phyloP scores from a whole-genome alignment of 768 basidiomycete genomes.

The Omphalotus guepiniiformis region DNA sequence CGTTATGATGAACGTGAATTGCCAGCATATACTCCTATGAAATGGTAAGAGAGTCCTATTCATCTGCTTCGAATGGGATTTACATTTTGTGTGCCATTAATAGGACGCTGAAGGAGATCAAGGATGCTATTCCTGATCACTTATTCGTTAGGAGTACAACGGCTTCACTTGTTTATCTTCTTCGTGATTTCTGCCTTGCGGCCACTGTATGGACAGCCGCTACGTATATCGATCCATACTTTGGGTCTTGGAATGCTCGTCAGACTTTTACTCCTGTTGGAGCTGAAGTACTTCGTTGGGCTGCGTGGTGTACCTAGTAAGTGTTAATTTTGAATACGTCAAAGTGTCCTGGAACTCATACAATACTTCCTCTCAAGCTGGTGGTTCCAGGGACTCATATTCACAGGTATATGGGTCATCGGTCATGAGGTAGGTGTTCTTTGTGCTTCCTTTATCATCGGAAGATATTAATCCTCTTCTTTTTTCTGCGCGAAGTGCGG shows the following conservation, averaged over 20 bases:
- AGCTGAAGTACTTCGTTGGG: slow-evolving; percentile 35
- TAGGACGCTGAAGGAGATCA: slow-evolving; percentile 47
- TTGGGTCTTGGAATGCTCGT: slow-evolving; percentile 18
- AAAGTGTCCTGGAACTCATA: neutral
- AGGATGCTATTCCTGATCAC: slow-evolving; percentile 42
- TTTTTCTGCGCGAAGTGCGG: slow-evolving; percentile 39
- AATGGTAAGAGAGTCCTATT: slow-evolving; percentile 34
- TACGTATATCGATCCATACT: slow-evolving; percentile 38
- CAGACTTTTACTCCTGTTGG: slow-evolving; percentile 28
- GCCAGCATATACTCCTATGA: slow-evolving; percentile 42
- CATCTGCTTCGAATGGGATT: neutral
- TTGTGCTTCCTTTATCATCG: neutral
- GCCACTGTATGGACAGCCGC: slow-evolving; percentile 37
- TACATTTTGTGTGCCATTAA: neutral
- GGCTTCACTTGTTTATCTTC: slow-evolving; percentile 36
- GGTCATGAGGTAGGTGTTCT: slow-evolving; percentile 44
- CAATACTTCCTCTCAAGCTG: no score
- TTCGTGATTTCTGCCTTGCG: slow-evolving; percentile 44
- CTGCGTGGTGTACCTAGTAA: slow-evolving; percentile 43
- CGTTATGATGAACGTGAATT: slow-evolving; percentile 30
- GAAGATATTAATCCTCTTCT: neutral
- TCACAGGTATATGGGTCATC: slow-evolving; percentile 56
- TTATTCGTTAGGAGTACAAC: slow-evolving; percentile 38
- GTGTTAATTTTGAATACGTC: slow-evolving; percentile 13
- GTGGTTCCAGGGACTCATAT: slow-evolving; percentile 58